Evolutionary conservation across 257 asterid species (phyloP), one percentile per base, ranked within the genome.

Genomic region (Lithospermum erythrorhizon): DNA sequence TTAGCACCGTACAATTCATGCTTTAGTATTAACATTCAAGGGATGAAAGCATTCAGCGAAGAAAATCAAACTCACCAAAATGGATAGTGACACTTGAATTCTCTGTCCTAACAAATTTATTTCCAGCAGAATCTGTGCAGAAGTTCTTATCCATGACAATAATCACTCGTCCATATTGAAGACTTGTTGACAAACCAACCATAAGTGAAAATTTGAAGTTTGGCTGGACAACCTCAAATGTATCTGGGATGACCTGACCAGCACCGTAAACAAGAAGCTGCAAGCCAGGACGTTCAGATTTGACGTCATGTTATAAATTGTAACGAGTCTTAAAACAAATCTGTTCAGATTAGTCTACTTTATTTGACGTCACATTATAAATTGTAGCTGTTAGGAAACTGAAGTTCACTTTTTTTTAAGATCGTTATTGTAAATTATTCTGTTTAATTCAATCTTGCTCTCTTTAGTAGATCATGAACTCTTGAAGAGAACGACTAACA

Each of bases 251-350:
- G 63, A 91, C 83, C 58, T 82, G 78, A 10, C 95, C 98, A 60
- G 81, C 70, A 55, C 98, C 98, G 32, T 91, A 88, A 37, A 91
- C 95, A 56, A 86, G 84, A 74, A 88, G 94, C 98, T 91, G 93
- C 57, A 49, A 18, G 53, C 58, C 53, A 60, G 45, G 55, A 68
- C 7, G 37, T 30, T n/a, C n/a, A n/a, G n/a, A 22, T 5, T 56
- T 17, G 2, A 20, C 1, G 10, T 53, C 24, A 53, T 4, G 1
- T 19, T 2, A n/a, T 0, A 10, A 53, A 11, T 11, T 19, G 23
- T 41, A 17, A 41, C 13, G 49, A 41, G 17, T 3, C 4, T 41
- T 41, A 41, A 41, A n/a, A 13, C 17, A 41, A 41, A 41, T 41
- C 49, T 41, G 49, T 41, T 41, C 18, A 41, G 49, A 7, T 6